A percentile compares a stretch with the other conserved stretches of the same genome.
Conservation (phyloP, 2,329 filamentous ascomycete genomes). For the Colletotrichum chrysophilum region DNA sequence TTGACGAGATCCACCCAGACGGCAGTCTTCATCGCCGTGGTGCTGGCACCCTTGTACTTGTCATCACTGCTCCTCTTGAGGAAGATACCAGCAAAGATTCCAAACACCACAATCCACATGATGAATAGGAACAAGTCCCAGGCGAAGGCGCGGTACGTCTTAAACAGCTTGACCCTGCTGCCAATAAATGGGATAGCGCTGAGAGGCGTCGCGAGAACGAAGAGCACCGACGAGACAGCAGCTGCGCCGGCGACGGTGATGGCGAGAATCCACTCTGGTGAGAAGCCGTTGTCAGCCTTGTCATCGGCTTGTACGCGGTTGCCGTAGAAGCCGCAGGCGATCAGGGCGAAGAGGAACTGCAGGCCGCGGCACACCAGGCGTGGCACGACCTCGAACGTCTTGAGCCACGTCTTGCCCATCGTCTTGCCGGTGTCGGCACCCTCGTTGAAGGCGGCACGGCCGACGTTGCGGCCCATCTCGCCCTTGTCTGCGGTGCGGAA, state of each 20-base stretch:
- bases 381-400: slow-evolving; percentile 50
- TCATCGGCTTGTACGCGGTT: slow-evolving; percentile 58
- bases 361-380: slow-evolving; percentile 65
- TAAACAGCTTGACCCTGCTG: slow-evolving; percentile 36
- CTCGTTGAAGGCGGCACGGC: slow-evolving; percentile 36
- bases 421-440: slow-evolving; percentile 43
- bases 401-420: slow-evolving; percentile 48
- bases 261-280: slow-evolving; percentile 69
- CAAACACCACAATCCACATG: slow-evolving; percentile 71
- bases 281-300: slow-evolving; percentile 41
- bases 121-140: slow-evolving; percentile 50
- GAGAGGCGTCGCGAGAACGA: slow-evolving; percentile 42
- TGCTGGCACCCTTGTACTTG: slow-evolving; percentile 48
- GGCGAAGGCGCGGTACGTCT: slow-evolving; percentile 48
- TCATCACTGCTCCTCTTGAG: slow-evolving; percentile 62
- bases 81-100: slow-evolving; percentile 75
- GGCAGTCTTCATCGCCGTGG: slow-evolving; percentile 67
- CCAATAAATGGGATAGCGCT: slow-evolving; percentile 37
- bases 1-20: slow-evolving; percentile 77
- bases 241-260: slow-evolving; percentile 61
- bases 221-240: slow-evolving; percentile 53
- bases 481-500: slow-evolving; percentile 36
- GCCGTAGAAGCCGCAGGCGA: slow-evolving; percentile 73
- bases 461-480: slow-evolving; percentile 36
- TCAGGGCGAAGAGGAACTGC: slow-evolving; percentile 73